Conservation (phyloP, 805 yeast species). For the Lachancea waltii region DNA sequence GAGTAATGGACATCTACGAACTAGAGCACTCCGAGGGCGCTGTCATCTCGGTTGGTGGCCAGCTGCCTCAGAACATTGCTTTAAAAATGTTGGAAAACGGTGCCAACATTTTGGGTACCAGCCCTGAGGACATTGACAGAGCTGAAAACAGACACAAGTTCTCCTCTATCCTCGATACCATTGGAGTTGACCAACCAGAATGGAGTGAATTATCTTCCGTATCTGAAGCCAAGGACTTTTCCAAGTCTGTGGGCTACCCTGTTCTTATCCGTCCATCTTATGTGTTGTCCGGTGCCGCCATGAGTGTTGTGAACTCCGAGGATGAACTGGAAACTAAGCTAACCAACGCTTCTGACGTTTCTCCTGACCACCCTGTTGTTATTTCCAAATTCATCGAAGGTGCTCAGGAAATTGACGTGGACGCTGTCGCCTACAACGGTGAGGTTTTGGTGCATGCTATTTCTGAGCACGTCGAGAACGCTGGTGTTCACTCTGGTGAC, state of each 20-base stretch:
- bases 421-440: constrained; percentile 91
- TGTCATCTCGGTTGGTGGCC: constrained; percentile 96
- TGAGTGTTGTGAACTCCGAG: constrained; percentile 83
- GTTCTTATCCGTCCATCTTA: constrained; percentile 97
- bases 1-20: constrained; percentile 96
- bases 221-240: constrained; percentile 79
- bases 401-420: constrained; percentile 95
- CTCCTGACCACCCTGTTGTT: constrained; percentile 96
- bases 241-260: constrained; percentile 83
- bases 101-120: constrained; percentile 86
- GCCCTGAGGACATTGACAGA: constrained; percentile 90
- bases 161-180: constrained; percentile 87
- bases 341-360: constrained; percentile 82
- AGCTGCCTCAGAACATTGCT: constrained; percentile 95
- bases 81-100: constrained; percentile 70
- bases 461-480: constrained; percentile 96
- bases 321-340: constrained; percentile 76
- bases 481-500: constrained; percentile 98
- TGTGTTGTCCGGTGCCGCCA: constrained; percentile 96
- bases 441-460: constrained; percentile 88
- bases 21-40: constrained; percentile 85
- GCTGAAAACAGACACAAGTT: constrained; percentile 99
- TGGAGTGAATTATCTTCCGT: constrained; percentile 94
- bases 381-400: constrained; percentile 93
- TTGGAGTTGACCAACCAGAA: constrained; percentile 92